These are phyloP conservation scores for Penicillium cosmopolitanum DNA, from an alignment of 495 filamentous ascomycete species.

Conservation along the genomic window DNA sequence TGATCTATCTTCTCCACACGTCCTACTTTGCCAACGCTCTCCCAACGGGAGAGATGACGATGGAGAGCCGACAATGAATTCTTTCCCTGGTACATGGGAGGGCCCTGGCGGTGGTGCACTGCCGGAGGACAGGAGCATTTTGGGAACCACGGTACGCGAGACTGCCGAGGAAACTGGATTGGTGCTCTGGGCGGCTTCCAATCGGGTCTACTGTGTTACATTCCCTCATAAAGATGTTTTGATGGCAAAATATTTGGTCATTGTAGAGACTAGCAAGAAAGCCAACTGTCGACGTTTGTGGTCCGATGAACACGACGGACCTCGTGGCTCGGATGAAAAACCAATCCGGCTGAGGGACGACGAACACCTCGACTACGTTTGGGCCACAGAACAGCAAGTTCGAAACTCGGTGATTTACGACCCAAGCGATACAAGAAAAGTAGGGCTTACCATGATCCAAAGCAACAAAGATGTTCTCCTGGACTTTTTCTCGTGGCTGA, in stretches of 20 bases:
- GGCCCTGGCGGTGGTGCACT: background rate
- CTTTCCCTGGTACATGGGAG: background rate
- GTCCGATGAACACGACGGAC: background rate
- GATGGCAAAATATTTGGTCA: background rate
- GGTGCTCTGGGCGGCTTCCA: background rate
- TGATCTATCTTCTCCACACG: background rate
- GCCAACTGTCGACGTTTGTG: background rate
- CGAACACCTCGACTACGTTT: background rate
- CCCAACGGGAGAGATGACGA: background rate
- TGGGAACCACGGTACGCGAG: background rate
- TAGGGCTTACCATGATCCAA: background rate
- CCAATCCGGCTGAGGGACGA: background rate
- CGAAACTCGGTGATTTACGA: background rate
- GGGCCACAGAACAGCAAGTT: background rate
- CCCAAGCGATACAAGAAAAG: background rate
- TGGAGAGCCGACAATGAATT: background rate
- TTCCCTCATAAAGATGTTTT: background rate
- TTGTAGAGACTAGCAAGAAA: background rate
- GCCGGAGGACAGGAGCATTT: background rate
- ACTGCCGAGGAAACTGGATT: background rate
- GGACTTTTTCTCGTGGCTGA: background rate
- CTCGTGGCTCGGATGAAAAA: background rate
- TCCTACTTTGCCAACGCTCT: background rate
- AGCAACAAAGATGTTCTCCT: background rate
- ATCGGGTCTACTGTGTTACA: background rate